Percentiles rank a stretch among this genome's conserved stretches.
Evolutionary conservation across 1,284 basidiomycete species (phyloP).

Genomic region (Nidula niveotomentosa): DNA sequence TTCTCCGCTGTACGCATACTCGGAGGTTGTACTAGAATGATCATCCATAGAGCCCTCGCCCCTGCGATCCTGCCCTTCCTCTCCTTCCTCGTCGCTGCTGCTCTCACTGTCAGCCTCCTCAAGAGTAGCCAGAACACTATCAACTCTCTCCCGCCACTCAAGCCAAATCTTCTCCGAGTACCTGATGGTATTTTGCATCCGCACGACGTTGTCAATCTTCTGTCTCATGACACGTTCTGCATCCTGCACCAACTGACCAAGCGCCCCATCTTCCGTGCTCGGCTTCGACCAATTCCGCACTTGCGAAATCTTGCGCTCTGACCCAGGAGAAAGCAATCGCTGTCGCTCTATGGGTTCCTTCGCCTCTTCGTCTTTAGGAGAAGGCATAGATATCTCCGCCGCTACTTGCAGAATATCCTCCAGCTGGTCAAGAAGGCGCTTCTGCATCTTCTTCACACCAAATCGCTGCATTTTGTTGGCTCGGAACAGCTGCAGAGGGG

Average conservation of each 20-base stretch:
- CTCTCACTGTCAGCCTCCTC: slow-evolving; percentile 53
- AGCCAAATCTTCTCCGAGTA: slow-evolving; percentile 97
- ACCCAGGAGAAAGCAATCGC: slow-evolving; percentile 81
- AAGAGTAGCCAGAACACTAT: slow-evolving; percentile 59
- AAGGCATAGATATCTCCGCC: slow-evolving; percentile 84
- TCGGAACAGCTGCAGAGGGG: slow-evolving; percentile 73
- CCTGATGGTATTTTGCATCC: slow-evolving; percentile 97
- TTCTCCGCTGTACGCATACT: slow-evolving; percentile 55
- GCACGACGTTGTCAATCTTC: slow-evolving; percentile 94
- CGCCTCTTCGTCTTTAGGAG: slow-evolving; percentile 87
- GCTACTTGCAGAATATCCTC: slow-evolving; percentile 84
- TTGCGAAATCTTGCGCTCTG: slow-evolving; percentile 81
- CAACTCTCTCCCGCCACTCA: slow-evolving; percentile 95
- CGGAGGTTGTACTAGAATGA: slow-evolving; percentile 61
- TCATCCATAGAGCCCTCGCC: slow-evolving; percentile 43
- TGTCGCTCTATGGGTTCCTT: slow-evolving; percentile 93
- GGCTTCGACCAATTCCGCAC: slow-evolving; percentile 87
- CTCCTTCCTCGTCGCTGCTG: slow-evolving; percentile 20
- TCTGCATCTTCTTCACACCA: slow-evolving; percentile 81
- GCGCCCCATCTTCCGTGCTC: slow-evolving; percentile 81
- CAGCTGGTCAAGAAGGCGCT: slow-evolving; percentile 79
- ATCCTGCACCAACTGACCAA: slow-evolving; percentile 82
- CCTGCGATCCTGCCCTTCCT: slow-evolving; percentile 20
- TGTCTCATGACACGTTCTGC: slow-evolving; percentile 87
- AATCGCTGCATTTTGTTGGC: slow-evolving; percentile 74